Conservation (phyloP, 768 basidiomycete species). For the Clavulina sp. region DNA sequence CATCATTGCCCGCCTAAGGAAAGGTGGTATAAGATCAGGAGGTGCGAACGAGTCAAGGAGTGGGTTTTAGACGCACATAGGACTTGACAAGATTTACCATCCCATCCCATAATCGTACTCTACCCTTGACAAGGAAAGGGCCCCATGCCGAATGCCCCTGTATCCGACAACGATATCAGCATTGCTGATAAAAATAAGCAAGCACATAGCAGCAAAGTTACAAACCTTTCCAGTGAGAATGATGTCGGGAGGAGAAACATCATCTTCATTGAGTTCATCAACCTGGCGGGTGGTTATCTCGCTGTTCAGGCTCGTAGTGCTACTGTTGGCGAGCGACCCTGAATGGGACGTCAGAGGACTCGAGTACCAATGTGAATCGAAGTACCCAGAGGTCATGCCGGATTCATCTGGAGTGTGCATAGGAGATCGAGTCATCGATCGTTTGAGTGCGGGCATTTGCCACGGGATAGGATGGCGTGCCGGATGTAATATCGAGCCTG, state of each 20-base stretch:
- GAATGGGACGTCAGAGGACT: background rate
- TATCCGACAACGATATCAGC: constrained; percentile 25
- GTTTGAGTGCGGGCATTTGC: too few relatives aligned
- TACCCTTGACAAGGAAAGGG: constrained; percentile 60
- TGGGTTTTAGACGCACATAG: constrained; percentile 51
- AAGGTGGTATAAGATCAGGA: constrained; percentile 23
- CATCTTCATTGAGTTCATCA: too few relatives aligned
- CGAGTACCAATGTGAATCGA: background rate
- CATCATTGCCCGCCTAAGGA: background rate
- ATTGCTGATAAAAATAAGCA: constrained; percentile 1
- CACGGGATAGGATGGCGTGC: too few relatives aligned
- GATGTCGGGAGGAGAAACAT: background rate
- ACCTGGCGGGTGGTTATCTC: too few relatives aligned
- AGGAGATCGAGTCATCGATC: too few relatives aligned
- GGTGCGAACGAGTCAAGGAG: background rate
- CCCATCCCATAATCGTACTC: constrained; percentile 68
- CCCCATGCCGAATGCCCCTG: constrained; percentile 87
- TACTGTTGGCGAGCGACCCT: too few relatives aligned
- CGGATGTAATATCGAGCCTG: too few relatives aligned
- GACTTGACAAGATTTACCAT: constrained; percentile 68
- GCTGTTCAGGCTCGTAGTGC: too few relatives aligned
- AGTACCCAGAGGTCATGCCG: too few relatives aligned
- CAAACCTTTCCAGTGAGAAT: constrained; percentile 22
- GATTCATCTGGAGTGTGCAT: too few relatives aligned
- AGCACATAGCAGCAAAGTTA: background rate